phyloP scores from a whole-genome alignment of 108 stramenopile genomes.

The Fragilaria crotonensis region DNA sequence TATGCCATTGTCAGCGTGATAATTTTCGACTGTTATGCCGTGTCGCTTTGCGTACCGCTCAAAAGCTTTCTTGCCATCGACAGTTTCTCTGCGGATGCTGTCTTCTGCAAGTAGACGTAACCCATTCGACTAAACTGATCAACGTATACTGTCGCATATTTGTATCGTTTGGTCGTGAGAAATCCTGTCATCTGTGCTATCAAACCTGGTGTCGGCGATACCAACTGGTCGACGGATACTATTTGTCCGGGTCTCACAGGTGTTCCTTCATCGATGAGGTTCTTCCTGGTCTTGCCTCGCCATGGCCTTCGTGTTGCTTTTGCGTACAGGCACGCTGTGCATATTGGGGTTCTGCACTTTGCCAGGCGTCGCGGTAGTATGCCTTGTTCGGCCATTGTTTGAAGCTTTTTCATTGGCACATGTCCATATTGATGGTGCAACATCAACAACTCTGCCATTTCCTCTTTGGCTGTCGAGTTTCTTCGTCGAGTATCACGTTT shows the following conservation, averaged over 20 bases:
- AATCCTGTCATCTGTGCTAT: slow-evolving; percentile 5
- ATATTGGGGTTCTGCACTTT: slow-evolving; percentile 22
- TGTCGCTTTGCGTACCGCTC: slow-evolving; percentile 1
- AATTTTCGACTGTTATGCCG: slow-evolving; percentile 3
- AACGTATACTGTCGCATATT: slow-evolving; percentile 5
- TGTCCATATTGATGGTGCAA: slow-evolving; percentile 23
- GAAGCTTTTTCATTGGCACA: slow-evolving; percentile 11
- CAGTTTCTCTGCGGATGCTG: slow-evolving; percentile 2
- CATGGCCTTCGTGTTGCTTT: slow-evolving; percentile 2
- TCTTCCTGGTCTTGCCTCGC: slow-evolving; percentile 4
- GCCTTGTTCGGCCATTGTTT: slow-evolving; percentile 22
- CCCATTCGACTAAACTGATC: no score
- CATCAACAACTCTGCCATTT: slow-evolving; percentile 16
- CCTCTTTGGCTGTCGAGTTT: neutral
- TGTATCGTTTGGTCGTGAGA: slow-evolving; percentile 7
- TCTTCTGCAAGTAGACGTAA: slow-evolving; percentile 1
- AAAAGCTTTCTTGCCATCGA: slow-evolving; percentile 11
- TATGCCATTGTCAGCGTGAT: slow-evolving; percentile 18
- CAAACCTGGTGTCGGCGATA: no score
- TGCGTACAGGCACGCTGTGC: slow-evolving; percentile 20
- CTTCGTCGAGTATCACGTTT: slow-evolving; percentile 1
- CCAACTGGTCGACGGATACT: no score
- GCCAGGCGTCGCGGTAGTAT: slow-evolving; percentile 18
- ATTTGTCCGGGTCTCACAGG: slow-evolving; percentile 22
- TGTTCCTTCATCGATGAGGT: slow-evolving; percentile 10